Percentiles rank a stretch among this genome's conserved stretches.
Evolutionary conservation across 305 asterid species (phyloP).

Genomic region (Fraxinus angustifolia): DNA sequence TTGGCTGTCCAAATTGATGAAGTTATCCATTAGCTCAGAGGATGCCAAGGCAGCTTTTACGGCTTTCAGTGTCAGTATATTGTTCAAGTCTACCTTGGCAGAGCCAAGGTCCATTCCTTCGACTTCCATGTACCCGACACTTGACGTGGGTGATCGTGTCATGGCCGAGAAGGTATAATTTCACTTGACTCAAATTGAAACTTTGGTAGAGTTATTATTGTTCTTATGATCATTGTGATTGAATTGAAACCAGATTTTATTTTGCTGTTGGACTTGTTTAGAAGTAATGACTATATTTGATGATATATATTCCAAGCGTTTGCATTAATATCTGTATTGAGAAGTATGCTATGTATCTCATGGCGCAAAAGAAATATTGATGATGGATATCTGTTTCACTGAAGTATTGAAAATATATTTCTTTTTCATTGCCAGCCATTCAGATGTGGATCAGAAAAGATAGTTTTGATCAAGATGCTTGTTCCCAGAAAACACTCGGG

Average conservation of each 20-base stretch:
- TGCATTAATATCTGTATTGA: background rate
- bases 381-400: background rate
- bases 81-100: slow-evolving; percentile 82
- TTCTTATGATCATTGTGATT: background rate
- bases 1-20: slow-evolving; percentile 65
- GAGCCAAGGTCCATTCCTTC: slow-evolving; percentile 95
- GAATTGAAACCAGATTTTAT: background rate
- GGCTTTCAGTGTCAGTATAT: slow-evolving; percentile 72
- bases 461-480: slow-evolving; percentile 1
- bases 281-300: background rate
- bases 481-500: background rate
- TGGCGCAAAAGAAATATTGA: background rate
- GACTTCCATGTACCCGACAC: slow-evolving; percentile 86
- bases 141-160: slow-evolving; percentile 82
- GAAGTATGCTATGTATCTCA: background rate
- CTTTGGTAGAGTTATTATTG: background rate
- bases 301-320: background rate
- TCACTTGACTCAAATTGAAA: background rate
- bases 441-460: background rate
- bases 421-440: background rate
- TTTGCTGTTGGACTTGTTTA: background rate
- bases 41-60: slow-evolving; percentile 89
- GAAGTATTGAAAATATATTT: background rate
- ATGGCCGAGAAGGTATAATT: slow-evolving; percentile 79
- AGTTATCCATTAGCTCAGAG: slow-evolving; percentile 52